phyloP scores from a whole-genome alignment of 306 rosid species.

The Malus sylvestris region DNA sequence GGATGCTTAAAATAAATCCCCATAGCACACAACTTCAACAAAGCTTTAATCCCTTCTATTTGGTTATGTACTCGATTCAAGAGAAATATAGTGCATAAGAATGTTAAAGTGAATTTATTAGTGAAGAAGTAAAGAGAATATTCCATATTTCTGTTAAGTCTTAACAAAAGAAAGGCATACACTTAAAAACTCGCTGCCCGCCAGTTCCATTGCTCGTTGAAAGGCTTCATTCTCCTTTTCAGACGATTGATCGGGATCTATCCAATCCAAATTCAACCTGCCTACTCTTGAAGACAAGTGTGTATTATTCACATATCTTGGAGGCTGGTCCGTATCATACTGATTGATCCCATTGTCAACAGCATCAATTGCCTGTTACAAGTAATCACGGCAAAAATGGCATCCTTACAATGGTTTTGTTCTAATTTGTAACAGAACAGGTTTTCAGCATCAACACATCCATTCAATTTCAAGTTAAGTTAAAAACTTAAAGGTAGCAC shows the following conservation, averaged over 20 bases:
- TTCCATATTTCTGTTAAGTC: background rate
- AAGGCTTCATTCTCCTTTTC: slow-evolving; percentile 91
- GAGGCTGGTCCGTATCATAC: slow-evolving; percentile 82
- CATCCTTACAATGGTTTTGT: background rate
- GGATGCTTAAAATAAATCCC: background rate
- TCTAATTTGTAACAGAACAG: background rate
- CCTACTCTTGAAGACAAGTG: slow-evolving; percentile 93
- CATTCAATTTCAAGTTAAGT: background rate
- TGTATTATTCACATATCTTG: slow-evolving; percentile 88
- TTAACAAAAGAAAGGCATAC: slow-evolving; percentile 31
- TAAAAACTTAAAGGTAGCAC: background rate
- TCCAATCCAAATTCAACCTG: slow-evolving; percentile 86
- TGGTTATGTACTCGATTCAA: background rate
- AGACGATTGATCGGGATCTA: slow-evolving; percentile 75
- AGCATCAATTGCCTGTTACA: slow-evolving; percentile 89
- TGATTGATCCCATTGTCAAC: slow-evolving; percentile 88
- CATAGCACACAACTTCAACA: background rate
- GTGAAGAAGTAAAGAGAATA: no score
- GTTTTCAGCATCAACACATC: background rate
- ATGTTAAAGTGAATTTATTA: background rate
- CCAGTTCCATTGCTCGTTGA: slow-evolving; percentile 73
- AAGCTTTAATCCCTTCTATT: background rate
- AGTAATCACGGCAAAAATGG: background rate
- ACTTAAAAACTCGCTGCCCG: slow-evolving; percentile 79
- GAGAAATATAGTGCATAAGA: background rate